Conservation (phyloP, 768 basidiomycete species). For the Suillus occidentalis region DNA sequence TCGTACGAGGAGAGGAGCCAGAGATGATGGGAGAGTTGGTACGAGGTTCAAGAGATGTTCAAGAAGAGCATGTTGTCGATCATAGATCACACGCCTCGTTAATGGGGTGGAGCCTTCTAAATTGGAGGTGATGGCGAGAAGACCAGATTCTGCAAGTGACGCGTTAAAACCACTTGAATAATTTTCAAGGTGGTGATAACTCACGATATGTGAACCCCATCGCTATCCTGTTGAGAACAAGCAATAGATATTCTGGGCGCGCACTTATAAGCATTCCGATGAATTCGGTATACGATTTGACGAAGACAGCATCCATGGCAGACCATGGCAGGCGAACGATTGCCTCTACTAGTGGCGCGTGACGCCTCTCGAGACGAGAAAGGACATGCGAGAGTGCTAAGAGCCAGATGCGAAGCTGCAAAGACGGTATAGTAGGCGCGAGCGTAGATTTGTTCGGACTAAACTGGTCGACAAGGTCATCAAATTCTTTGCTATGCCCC, state of each 20-base stretch:
- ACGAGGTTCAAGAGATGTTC: constrained; percentile 84
- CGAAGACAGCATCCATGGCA: constrained; percentile 81
- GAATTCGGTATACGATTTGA: constrained; percentile 86
- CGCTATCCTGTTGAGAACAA: constrained; percentile 79
- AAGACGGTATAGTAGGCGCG: constrained; percentile 34
- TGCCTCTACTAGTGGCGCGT: constrained; percentile 80
- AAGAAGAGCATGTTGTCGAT: constrained; percentile 84
- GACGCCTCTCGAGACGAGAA: constrained; percentile 80
- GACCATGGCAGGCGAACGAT: constrained; percentile 91
- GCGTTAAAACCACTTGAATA: constrained; percentile 8
- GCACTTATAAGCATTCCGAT: constrained; percentile 91
- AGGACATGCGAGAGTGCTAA: constrained; percentile 89
- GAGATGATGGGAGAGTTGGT: constrained; percentile 85
- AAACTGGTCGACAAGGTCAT: constrained; percentile 90
- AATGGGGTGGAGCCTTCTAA: constrained; percentile 69
- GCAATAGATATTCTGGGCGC: constrained; percentile 85
- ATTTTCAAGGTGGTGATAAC: constrained; percentile 31
- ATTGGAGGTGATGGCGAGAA: constrained; percentile 58
- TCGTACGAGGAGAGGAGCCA: constrained; percentile 80
- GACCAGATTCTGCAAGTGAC: constrained; percentile 60
- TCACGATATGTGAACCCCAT: constrained; percentile 88
- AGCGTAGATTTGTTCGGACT: constrained; percentile 45
- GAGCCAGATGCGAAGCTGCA: constrained; percentile 78
- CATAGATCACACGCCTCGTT: constrained; percentile 81
- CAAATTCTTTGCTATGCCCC: constrained; percentile 76